These are phyloP conservation scores for Haplographium delicatum DNA, from an alignment of 495 filamentous ascomycete genomes.

Conservation along the genomic window DNA sequence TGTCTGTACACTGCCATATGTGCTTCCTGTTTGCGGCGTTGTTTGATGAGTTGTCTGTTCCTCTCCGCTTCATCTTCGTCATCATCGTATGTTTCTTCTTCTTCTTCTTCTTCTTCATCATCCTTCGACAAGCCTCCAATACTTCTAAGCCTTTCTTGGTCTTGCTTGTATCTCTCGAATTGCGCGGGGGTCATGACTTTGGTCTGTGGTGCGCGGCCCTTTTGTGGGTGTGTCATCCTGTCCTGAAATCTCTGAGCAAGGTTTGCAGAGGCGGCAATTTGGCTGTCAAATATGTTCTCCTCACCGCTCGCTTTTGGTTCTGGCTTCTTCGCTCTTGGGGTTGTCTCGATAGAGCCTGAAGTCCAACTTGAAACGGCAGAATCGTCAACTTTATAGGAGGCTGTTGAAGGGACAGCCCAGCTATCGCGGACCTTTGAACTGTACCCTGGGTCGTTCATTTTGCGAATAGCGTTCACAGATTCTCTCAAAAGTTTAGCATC, in stretches of 20 bases:
- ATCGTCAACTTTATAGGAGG: conserved; percentile 32
- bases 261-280: conserved; percentile 37
- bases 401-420: conserved; percentile 21
- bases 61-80: conserved; percentile 83
- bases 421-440: conserved; percentile 27
- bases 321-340: conserved; percentile 18
- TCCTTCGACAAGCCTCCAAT: conserved; percentile 37
- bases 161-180: conserved; percentile 76
- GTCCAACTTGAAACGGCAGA: conserved; percentile 31
- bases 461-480: conserved; percentile 47
- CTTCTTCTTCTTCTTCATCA: conserved; percentile 40
- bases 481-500: conserved; percentile 63
- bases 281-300: conserved; percentile 38
- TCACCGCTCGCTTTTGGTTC: conserved; percentile 4
- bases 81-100: conserved; percentile 56
- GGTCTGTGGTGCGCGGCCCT: conserved; percentile 41
- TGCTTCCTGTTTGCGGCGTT: conserved; percentile 84
- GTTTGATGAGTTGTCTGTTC: conserved; percentile 63
- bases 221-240: conserved; percentile 30
- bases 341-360: conserved; percentile 16
- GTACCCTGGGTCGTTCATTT: conserved; percentile 32
- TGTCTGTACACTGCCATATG: conserved; percentile 88
- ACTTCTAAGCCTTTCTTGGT: conserved; percentile 63
- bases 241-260: conserved; percentile 39
- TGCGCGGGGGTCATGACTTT: conserved; percentile 89